These are phyloP conservation scores for Lactarius deliciosus DNA, from an alignment of 768 basidiomycete species.

Conservation along the genomic window DNA sequence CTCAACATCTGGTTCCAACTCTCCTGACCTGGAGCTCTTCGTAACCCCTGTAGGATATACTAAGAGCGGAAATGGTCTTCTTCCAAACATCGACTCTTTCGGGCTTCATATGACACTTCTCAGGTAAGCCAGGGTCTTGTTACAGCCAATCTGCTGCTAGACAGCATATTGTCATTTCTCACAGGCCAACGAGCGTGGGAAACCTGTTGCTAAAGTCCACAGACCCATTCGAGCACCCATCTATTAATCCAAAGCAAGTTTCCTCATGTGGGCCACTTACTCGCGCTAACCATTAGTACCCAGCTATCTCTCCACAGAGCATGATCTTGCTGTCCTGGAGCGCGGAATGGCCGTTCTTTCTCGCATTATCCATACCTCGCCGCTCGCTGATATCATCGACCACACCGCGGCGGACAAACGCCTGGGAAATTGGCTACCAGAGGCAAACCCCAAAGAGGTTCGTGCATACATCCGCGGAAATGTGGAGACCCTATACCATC, in stretches of 20 bases:
- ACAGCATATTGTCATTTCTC: background rate
- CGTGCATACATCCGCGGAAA: conserved; percentile 37
- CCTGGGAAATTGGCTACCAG: conserved; percentile 42
- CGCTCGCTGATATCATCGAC: conserved; percentile 41
- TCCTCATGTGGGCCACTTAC: background rate
- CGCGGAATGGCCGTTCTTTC: conserved; percentile 43
- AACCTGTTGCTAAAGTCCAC: conserved; percentile 42
- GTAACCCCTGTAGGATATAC: conserved; percentile 33
- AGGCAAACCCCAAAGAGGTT: conserved; percentile 39
- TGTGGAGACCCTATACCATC: conserved; percentile 46
- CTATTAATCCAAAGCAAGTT: conserved; percentile 46
- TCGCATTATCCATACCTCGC: conserved; percentile 42
- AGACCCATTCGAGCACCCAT: conserved; percentile 43
- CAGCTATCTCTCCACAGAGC: conserved; percentile 45
- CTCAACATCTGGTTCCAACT: conserved; percentile 36
- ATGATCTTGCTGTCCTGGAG: conserved; percentile 42
- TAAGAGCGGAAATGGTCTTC: conserved; percentile 23
- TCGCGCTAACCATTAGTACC: conserved; percentile 11
- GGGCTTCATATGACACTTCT: conserved; percentile 35
- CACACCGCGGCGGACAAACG: conserved; percentile 33
- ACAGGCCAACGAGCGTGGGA: conserved; percentile 47
- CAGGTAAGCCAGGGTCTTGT: conserved; percentile 32
- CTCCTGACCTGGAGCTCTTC: conserved; percentile 41
- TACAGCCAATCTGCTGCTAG: background rate
- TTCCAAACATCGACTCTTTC: conserved; percentile 30